Evolutionary conservation across 805 yeast genomes (phyloP), one percentile per base, ranked within the genome.

Genomic region (Candida sanyiensis): DNA sequence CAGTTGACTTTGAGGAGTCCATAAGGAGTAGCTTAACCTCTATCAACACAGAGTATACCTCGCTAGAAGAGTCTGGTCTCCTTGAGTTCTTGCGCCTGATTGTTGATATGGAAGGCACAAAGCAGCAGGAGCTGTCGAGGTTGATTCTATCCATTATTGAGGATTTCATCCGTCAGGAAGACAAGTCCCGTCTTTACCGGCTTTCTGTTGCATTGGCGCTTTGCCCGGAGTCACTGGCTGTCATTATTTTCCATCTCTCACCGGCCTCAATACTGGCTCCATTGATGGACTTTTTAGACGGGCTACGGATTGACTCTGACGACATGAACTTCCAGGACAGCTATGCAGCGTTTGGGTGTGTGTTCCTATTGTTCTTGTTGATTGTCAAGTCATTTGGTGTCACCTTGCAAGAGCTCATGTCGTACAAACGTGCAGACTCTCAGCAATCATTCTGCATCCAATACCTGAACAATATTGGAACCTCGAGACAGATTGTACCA

Each of bases 271-370:
- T 75, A 33, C 35, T 74, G 38, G 49, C 52, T 34, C 70, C 77
- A 24, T 48, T 79, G 39, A 57, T 80, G 38, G 68, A 62, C 11
- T 74, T 71, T 43, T 52, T 83, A 13, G 88, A 82, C 50, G 49
- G 52, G 4, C 61, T 69, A 58, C 68, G 43, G 46, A 31, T 46
- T 24, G 49, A 47, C 36, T 58, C 56, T 5, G 78, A 72, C 32
- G 80, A 75, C 25, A 66, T 67, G 40, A 72, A 75, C 47, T 74
- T 72, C 45, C 87, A 81, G 55, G 93, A 83, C 26, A 58, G 67
- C 11, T 83, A 79, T 51, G 66, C 85, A 2, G 78, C 83, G 28
- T 79, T 81, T 56, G 88, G 94, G 1, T 66, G 75, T 33, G 62
- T 79, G 1, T 50, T 82, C 19, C 53, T 80, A 27, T 63, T 80